Evolutionary conservation across 306 rosid genomes (phyloP), one percentile per base, ranked within the genome.

Genomic region (Castanea mollissima): DNA sequence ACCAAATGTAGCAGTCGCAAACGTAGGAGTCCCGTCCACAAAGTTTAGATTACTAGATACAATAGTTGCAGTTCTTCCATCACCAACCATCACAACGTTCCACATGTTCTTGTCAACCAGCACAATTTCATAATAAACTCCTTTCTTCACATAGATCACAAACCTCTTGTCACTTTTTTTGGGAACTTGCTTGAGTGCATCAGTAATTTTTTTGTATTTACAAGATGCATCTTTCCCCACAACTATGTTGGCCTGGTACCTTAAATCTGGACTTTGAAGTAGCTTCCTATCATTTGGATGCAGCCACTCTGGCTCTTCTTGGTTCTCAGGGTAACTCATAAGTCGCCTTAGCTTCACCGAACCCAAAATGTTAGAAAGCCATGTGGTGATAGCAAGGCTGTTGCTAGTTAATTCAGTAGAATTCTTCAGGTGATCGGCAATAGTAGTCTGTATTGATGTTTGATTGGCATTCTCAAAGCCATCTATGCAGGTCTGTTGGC

Each of bases 11-110:
- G 98, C 96, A 32, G 82, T 4, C 19, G 92, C 80, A 82, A 88
- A 94, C 38, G 98, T 94, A 8, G 96, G 94, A 44, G 96, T 92
- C 70, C 98, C 98, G 80, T 92, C 98, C 1, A 88, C 75, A 73
- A 86, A 79, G 81, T 91, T 91, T 59, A 80, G 92, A 15, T 79
- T 70, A 1, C 77, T 92, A 70, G 93, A 85, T 2, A 93, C 93
- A 69, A 77, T 74, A 18, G 98, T 91, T 21, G 75, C 20, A 35
- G 60, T 89, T 85, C 87, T 88, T 35, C 97, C 97, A 86, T 93
- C 98, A 18, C 98, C 98, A 71, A 91, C 81, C 71, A 93, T 80
- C 83, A 91, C 78, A 5, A 93, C 96, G 68, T 91, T 93, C 98
- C 94, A 91, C 75, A 83, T 89, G 44, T 79, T 64, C 86, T 87